phyloP scores from a whole-genome alignment of 129 eudicot genomes.

The Flaveria bidentis region DNA sequence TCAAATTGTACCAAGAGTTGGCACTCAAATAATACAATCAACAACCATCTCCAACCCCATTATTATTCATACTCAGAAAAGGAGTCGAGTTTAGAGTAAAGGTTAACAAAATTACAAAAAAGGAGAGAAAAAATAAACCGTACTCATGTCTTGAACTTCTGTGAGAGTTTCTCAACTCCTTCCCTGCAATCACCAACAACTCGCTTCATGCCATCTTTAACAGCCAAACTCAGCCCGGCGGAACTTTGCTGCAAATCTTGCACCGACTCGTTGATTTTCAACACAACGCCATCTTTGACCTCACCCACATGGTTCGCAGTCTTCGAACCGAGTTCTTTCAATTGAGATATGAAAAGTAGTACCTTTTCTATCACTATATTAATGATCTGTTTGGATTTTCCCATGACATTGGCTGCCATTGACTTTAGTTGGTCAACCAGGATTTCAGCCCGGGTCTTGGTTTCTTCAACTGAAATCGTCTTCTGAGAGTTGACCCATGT shows the following conservation, averaged over 20 bases:
- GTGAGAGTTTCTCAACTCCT: slow-evolving; percentile 76
- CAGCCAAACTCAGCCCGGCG: slow-evolving; percentile 43
- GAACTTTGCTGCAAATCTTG: slow-evolving; percentile 62
- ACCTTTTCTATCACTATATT: slow-evolving; percentile 56
- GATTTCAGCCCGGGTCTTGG: slow-evolving; percentile 64
- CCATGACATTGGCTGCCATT: slow-evolving; percentile 65
- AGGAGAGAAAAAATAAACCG: not conserved
- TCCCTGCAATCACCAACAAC: slow-evolving; percentile 78
- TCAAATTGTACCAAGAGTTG: slow-evolving; percentile 19
- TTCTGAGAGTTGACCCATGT: slow-evolving; percentile 75
- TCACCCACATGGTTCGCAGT: slow-evolving; percentile 41
- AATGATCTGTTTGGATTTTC: slow-evolving; percentile 62
- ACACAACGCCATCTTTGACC: slow-evolving; percentile 49
- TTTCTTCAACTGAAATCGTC: slow-evolving; percentile 56
- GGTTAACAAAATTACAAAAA: slow-evolving; percentile 35
- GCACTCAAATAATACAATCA: slow-evolving; percentile 23
- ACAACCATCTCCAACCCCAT: slow-evolving; percentile 27
- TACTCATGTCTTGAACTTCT: slow-evolving; percentile 75
- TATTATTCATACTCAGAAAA: slow-evolving; percentile 32
- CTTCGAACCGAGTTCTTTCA: slow-evolving; percentile 53
- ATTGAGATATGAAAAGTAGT: slow-evolving; percentile 42
- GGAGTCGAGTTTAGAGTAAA: not conserved
- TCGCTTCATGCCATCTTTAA: slow-evolving; percentile 70
- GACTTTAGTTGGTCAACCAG: slow-evolving; percentile 72
- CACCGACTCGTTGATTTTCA: slow-evolving; percentile 50